phyloP scores from a whole-genome alignment of 768 basidiomycete genomes.

The Hericium erinaceus region DNA sequence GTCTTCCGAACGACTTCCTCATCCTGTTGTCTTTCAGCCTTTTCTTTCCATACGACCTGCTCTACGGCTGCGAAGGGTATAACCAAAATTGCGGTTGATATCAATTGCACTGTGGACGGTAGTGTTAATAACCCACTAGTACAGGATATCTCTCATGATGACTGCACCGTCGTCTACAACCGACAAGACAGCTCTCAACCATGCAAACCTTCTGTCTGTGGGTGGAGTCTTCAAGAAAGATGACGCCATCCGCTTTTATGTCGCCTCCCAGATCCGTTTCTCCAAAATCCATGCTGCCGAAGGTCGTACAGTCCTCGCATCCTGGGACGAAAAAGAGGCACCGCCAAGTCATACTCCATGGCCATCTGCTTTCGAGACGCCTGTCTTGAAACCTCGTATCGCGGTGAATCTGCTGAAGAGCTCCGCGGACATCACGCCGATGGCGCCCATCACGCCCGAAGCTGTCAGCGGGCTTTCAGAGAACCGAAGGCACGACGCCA shows the following conservation, averaged over 20 bases:
- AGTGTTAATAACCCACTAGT: no score
- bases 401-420: background rate
- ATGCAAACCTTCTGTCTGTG: background rate
- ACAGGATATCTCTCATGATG: background rate
- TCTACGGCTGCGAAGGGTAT: no score
- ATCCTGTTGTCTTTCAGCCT: no score
- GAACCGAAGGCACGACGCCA: no score
- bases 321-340: constrained; percentile 11
- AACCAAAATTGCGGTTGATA: no score
- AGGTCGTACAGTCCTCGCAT: constrained; percentile 18
- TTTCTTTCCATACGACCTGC: no score
- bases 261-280: constrained; percentile 40
- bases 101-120: no score
- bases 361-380: constrained; percentile 14
- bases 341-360: background rate
- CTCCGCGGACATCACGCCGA: no score
- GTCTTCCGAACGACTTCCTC: no score
- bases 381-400: constrained; percentile 14
- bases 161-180: background rate
- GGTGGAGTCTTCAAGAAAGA: constrained; percentile 28
- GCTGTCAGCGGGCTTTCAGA: no score
- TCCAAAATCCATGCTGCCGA: constrained; percentile 34
- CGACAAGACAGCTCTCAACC: background rate
- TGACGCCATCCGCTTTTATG: constrained; percentile 35
- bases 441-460: no score